Percentiles rank a stretch among this genome's conserved stretches.
Conservation (phyloP, 257 asterid genomes). For the Handroanthus guayacan region DNA sequence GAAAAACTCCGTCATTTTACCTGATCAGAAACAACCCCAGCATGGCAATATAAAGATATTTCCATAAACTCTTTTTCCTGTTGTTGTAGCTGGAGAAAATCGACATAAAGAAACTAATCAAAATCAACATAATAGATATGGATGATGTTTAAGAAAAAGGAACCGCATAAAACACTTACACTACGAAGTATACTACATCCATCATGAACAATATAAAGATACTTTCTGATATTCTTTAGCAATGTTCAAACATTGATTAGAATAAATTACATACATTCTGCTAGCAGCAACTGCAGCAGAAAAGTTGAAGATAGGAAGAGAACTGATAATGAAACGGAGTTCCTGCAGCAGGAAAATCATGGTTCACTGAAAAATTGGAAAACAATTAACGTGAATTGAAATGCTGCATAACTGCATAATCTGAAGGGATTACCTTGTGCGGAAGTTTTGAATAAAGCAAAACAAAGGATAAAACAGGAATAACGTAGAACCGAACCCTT, state of each 20-base stretch:
- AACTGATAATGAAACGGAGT: constrained; percentile 90
- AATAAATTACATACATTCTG: constrained; percentile 71
- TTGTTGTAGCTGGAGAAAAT: constrained; percentile 78
- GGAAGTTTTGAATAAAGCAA: constrained; percentile 92
- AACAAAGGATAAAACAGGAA: constrained; percentile 83
- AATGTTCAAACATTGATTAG: not conserved
- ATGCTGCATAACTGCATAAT: constrained; percentile 19
- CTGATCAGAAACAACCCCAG: constrained; percentile 79
- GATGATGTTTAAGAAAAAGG: not conserved
- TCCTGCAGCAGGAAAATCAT: constrained; percentile 68
- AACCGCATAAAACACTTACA: not conserved
- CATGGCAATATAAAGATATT: constrained; percentile 67
- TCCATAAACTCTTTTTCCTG: constrained; percentile 85
- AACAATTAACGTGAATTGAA: constrained; percentile 31
- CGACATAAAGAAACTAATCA: constrained; percentile 16
- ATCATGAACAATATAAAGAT: not conserved
- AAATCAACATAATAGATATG: constrained; percentile 13
- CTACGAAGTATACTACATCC: not conserved
- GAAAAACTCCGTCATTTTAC: constrained; percentile 49
- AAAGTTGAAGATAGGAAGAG: constrained; percentile 90
- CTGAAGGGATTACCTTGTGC: constrained; percentile 73
- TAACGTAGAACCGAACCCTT: constrained; percentile 61
- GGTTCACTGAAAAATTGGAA: constrained; percentile 20
- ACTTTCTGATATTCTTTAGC: constrained; percentile 13
- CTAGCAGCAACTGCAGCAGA: constrained; percentile 93